phyloP scores from a whole-genome alignment of 352 stramenopile species.

The Phytophthora idaei region DNA sequence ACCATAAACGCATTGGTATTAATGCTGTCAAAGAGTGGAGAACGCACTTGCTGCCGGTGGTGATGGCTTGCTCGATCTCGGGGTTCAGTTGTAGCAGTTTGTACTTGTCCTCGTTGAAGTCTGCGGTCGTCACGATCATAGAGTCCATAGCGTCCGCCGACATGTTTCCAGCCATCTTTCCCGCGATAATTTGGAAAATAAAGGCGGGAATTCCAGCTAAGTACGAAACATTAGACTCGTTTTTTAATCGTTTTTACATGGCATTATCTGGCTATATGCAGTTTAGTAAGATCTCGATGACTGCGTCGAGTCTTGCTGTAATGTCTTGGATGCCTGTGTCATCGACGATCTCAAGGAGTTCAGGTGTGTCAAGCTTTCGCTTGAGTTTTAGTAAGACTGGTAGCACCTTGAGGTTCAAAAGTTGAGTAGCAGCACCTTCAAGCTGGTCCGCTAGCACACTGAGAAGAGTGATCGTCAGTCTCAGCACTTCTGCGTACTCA shows the following conservation, averaged over 20 bases:
- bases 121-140: constrained; percentile 54
- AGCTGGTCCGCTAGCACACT: constrained; percentile 56
- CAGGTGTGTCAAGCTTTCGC: constrained; percentile 27
- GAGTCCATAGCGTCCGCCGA: constrained; percentile 25
- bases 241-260: constrained; percentile 2
- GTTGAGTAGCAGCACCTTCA: constrained; percentile 27
- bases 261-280: constrained; percentile 17
- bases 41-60: constrained; percentile 49
- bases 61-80: constrained; percentile 66
- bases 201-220: constrained; percentile 11
- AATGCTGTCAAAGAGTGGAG: background rate
- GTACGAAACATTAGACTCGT: constrained; percentile 9
- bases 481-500: constrained; percentile 67
- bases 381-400: constrained; percentile 42
- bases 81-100: constrained; percentile 66
- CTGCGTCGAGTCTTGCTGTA: constrained; percentile 36
- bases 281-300: constrained; percentile 38
- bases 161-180: constrained; percentile 33
- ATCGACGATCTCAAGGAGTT: constrained; percentile 23
- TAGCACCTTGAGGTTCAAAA: constrained; percentile 52
- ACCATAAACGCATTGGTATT: constrained; percentile 2
- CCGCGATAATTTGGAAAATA: constrained; percentile 8
- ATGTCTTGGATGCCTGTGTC: constrained; percentile 35
- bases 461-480: constrained; percentile 57
- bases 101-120: constrained; percentile 64